phyloP scores from a whole-genome alignment of 202 grass and related monocot species.

The Carex arenaria region DNA sequence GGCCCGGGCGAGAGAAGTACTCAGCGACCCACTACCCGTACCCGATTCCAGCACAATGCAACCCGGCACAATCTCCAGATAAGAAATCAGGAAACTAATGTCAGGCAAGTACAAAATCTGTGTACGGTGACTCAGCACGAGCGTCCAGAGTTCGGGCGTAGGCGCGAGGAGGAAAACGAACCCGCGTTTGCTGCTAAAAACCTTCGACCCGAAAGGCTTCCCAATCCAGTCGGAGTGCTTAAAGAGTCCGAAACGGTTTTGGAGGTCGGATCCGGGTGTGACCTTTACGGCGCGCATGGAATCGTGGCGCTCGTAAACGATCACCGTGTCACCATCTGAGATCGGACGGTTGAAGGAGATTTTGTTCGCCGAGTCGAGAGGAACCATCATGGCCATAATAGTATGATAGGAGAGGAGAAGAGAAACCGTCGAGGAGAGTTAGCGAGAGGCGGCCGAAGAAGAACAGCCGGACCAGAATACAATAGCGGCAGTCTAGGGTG shows the following conservation, averaged over 20 bases:
- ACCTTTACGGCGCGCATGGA: constrained; percentile 59
- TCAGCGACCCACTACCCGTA: constrained; percentile 72
- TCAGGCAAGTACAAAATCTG: constrained; percentile 90
- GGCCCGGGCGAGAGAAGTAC: constrained; percentile 75
- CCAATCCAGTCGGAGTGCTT: constrained; percentile 79
- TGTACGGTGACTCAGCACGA: constrained; percentile 84
- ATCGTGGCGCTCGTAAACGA: constrained; percentile 75
- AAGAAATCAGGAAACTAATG: constrained; percentile 82
- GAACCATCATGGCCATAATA: constrained; percentile 32
- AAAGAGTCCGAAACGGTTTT: constrained; percentile 85
- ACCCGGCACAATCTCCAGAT: constrained; percentile 70
- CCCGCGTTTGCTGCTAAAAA: constrained; percentile 41
- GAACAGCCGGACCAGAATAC: neutral
- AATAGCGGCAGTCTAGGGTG: no score
- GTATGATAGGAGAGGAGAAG: neutral
- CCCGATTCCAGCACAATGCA: constrained; percentile 81
- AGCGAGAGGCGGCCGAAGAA: neutral
- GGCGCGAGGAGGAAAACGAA: constrained; percentile 76
- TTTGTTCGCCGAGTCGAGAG: constrained; percentile 31
- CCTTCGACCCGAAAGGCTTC: constrained; percentile 71
- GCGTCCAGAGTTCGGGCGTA: constrained; percentile 84
- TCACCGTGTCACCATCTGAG: constrained; percentile 62
- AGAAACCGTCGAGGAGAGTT: neutral
- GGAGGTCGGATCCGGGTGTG: constrained; percentile 35
- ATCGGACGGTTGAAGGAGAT: constrained; percentile 46